Base-by-base conservation (phyloP, 306 rosid genomes). In the Medicago arabica region DNA sequence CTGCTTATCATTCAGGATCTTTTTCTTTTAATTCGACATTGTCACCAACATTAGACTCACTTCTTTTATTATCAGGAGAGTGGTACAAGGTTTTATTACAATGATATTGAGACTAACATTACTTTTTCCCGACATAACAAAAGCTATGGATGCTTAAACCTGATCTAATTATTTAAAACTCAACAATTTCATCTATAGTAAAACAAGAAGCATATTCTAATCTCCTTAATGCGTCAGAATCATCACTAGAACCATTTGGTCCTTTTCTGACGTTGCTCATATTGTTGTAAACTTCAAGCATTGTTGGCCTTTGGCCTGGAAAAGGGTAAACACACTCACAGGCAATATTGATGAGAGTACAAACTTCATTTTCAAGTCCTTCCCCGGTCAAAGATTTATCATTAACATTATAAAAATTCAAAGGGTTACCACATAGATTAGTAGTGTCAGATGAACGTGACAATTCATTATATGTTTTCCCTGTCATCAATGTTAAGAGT, bases 281-380 rank as follows among this genome's bases (percentile, higher is more conserved):
- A 11, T 13, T 74, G 13, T 65, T 65, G 75, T 78, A 78, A 25
- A 85, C 81, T 70, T 81, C 49, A 46, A 77, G 75, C 88, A 84
- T 81, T 1, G 78, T 77, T 77, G 83, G 83, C 50, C 82, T 82
- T 72, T 63, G 74, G 19, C 79, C 63, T 0, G 78, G 68, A 0
- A 68, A 69, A 14, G 73, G 72, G 9, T 39, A 80, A 79, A 82
- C 78, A 72, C 84, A 82, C 49, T 69, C 70, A 36, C 63, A 68
- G 0, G 82, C 86, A 67, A 82, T 10, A 23, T 31, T 82, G 18
- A 82, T 19, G 28, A 79, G 62, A 34, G 19, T 23, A 55, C 50
- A 76, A 7, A 76, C 67, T 34, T 82, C 82, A 19, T 58, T 38
- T 43, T 72, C 80, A 18, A 76, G 69, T 44, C 75, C 88, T 62